phyloP scores from a whole-genome alignment of 2,329 filamentous ascomycete species.

The Aaosphaeria pasadenensis region DNA sequence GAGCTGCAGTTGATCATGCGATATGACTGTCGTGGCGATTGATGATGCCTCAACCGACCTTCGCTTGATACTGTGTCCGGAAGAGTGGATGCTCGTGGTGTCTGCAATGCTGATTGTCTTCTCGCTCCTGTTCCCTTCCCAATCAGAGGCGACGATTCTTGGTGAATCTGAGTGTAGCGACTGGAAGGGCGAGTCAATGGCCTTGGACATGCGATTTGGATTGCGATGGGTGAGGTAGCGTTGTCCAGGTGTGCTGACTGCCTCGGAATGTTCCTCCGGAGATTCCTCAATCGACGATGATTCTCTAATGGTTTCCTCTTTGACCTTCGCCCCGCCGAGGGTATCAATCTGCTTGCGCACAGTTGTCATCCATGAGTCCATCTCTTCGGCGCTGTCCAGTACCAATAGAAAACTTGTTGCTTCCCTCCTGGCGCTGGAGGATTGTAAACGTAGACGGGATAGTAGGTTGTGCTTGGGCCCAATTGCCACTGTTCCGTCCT shows the following conservation, averaged over 20 bases:
- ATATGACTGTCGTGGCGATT: constrained; percentile 30
- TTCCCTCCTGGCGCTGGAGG: constrained; percentile 51
- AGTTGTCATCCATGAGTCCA: constrained; percentile 71
- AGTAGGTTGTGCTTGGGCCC: constrained; percentile 58
- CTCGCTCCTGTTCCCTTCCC: constrained; percentile 25
- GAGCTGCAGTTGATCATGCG: constrained; percentile 33
- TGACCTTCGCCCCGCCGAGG: constrained; percentile 61
- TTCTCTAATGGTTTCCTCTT: constrained; percentile 22
- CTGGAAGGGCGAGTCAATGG: constrained; percentile 32
- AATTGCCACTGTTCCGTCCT: constrained; percentile 49
- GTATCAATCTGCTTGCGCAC: constrained; percentile 69
- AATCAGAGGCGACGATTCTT: constrained; percentile 27
- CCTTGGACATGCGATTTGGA: constrained; percentile 25
- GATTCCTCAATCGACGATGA: constrained; percentile 27
- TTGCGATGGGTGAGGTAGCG: constrained; percentile 37
- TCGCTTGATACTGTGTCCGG: constrained; percentile 21
- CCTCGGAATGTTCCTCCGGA: constrained; percentile 19
- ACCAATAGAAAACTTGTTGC: constrained; percentile 68
- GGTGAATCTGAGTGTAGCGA: constrained; percentile 29
- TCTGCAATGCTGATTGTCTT: constrained; percentile 27
- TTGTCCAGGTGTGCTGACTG: constrained; percentile 26
- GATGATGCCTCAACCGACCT: constrained; percentile 35
- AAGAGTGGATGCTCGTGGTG: constrained; percentile 27
- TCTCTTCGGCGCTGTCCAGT: constrained; percentile 68
- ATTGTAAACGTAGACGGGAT: constrained; percentile 61